Base-by-base conservation (phyloP, 257 asterid genomes). In the Primulina tabacum region DNA sequence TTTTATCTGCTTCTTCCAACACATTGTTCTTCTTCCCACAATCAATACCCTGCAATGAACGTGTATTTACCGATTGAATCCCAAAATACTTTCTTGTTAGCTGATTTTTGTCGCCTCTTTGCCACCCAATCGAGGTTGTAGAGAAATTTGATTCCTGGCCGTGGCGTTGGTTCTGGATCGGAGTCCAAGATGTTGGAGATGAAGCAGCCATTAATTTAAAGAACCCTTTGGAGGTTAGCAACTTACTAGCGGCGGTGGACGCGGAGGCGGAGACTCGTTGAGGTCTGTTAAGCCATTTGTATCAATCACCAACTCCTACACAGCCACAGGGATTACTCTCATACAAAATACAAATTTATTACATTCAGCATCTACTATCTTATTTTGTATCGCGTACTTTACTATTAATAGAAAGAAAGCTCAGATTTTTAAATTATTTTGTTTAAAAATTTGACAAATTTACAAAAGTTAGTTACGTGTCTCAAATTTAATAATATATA, bases 121-220 rank as follows among this genome's bases (percentile, higher is more conserved):
- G 64, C 47, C 64, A 59, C 76, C 75, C 61, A 74, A 72, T 24
- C 10, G 80, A 58, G 65, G 55, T 61, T 43, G 7, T 40, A 33
- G 38, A 68, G 56, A 66, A 40, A n/a, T 57, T 11, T 33, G 77
- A 43, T 21, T 14, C 26, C 58, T 52, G 32, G 7, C 40, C 72
- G 55, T 6, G 76, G 43, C 33, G 38, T 64, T 53, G 26, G 78
- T 38, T 77, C 65, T 71, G 90, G 26, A 77, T 38, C 62, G 83
- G 70, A n/a, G 80, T 20, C 76, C 75, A 74, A 70, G 73, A 75
- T 65, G 65, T 73, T 7, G 79, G 62, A n/a, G 77, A 56, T 34
- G 79, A 72, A 62, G 81, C 70, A 8, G 92, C 87, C 95, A 91
- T 91, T 53, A 70, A 53, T 55, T 62, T 47, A 24, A 43, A 18